These are phyloP conservation scores for Boletus subcaerulescens DNA, from an alignment of 768 basidiomycete species.

Conservation along the genomic window DNA sequence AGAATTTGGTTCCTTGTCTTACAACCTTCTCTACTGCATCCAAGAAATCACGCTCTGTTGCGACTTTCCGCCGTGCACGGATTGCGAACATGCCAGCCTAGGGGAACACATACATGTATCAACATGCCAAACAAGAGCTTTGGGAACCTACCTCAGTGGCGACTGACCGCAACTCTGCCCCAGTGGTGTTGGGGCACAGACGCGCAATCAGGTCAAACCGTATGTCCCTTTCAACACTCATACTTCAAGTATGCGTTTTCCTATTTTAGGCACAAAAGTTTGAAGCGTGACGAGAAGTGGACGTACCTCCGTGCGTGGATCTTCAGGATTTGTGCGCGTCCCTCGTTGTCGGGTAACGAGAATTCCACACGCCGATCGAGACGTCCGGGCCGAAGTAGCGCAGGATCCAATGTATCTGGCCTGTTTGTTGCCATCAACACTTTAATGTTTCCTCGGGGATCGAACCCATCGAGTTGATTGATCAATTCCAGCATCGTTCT, in stretches of 20 bases:
- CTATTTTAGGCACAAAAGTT: not conserved
- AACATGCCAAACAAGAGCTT: conserved; percentile 41
- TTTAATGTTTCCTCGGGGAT: conserved; percentile 99
- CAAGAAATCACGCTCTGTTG: conserved; percentile 95
- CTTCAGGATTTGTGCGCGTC: conserved; percentile 92
- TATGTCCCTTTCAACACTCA: conserved; percentile 96
- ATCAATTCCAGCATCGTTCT: conserved; percentile 99
- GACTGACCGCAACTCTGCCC: conserved; percentile 95
- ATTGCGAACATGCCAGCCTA: conserved; percentile 99
- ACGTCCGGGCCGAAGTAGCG: conserved; percentile 91
- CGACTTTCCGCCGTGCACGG: conserved; percentile 92
- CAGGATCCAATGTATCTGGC: conserved; percentile 97
- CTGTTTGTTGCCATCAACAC: conserved; percentile 99
- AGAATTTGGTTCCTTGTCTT: conserved; percentile 96
- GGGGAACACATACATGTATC: conserved; percentile 68
- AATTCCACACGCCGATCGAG: conserved; percentile 98
- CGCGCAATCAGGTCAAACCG: conserved; percentile 97
- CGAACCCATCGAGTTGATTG: conserved; percentile 98
- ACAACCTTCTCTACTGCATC: conserved; percentile 99
- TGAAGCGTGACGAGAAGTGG: not conserved
- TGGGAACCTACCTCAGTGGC: conserved; percentile 76
- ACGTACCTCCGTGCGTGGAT: conserved; percentile 91
- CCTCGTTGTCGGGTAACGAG: conserved; percentile 90
- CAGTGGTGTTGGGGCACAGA: conserved; percentile 96
- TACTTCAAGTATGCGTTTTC: conserved; percentile 45